Evolutionary conservation across 306 rosid species (phyloP).

Genomic region (Ochetophila trinervis): DNA sequence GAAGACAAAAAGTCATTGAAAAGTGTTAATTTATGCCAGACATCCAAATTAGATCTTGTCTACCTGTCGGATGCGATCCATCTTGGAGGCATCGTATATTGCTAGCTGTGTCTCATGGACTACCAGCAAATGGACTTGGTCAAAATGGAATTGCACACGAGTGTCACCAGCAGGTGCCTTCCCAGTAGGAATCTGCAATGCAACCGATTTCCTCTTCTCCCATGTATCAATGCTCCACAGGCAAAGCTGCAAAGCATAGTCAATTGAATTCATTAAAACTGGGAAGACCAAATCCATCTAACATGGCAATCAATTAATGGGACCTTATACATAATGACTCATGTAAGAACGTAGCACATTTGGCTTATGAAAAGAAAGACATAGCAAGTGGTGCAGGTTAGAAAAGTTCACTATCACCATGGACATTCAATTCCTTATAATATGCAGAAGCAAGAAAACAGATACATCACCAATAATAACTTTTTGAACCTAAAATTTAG

Average conservation of each 20-base stretch:
- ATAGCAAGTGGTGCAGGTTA: neutral
- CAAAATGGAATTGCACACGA: conserved; percentile 74
- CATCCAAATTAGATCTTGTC: conserved; percentile 4
- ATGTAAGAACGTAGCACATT: neutral
- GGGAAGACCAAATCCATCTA: conserved; percentile 9
- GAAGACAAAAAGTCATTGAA: conserved; percentile 14
- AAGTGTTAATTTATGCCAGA: conserved; percentile 2
- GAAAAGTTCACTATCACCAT: too few relatives aligned
- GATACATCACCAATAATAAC: too few relatives aligned
- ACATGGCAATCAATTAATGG: neutral
- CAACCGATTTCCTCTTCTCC: conserved; percentile 81
- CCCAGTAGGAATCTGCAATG: conserved; percentile 63
- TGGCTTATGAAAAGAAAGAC: neutral
- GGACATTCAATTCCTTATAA: too few relatives aligned
- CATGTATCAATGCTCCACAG: conserved; percentile 88
- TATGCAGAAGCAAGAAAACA: too few relatives aligned
- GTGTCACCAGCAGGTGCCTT: conserved; percentile 74
- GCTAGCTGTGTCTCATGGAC: conserved; percentile 84
- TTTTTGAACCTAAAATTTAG: too few relatives aligned
- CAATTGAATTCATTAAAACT: neutral
- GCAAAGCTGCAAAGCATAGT: conserved; percentile 57
- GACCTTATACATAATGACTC: neutral
- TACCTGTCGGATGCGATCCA: conserved; percentile 87
- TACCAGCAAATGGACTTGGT: conserved; percentile 69
- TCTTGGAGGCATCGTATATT: conserved; percentile 79